Evolutionary conservation across 768 basidiomycete genomes (phyloP), one percentile per base, ranked within the genome.

Genomic region (Lentinula sp.): DNA sequence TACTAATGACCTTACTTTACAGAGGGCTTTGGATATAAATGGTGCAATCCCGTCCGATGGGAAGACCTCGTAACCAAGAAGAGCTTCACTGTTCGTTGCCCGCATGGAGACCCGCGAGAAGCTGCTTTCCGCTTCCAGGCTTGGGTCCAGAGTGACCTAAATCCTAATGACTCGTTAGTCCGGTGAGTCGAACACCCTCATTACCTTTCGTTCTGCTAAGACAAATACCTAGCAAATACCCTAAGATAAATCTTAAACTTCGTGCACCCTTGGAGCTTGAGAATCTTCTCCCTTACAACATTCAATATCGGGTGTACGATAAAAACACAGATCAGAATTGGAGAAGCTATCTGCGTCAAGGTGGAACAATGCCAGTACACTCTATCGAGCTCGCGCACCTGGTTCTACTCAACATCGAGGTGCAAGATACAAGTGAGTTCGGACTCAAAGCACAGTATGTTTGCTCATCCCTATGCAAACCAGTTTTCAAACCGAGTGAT

Each of bases 1-100:
- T 41, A 18, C 41, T 33, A 20, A 45, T 41, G 49, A 66, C 23
- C 65, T 18, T 37, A 54, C 8, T 51, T 28, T 52, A 20, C 66
- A 97, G 95, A 93, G 72, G 97, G 97, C 15, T 98, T 98, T 68
- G 95, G 95, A 18, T 98, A 97, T 74, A 88, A 85, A 68, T 98
- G 95, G 95, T 95, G 91, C 50, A 74, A 83, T 48, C 84, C 94
- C 3, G 83, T 95, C 43, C 85, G 91, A 56, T 95, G 94, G 84
- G 93, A 97, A 66, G 95, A 97, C 65, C 77, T 99, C 1, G 76
- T 95, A 23, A 73, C 81, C 2, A 83, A 78, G 64, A 85, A 77
- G 68, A 84, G 76, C 46, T 85, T 95, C 48, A 89, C 91, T 1
- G 81, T 98, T 59, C 87, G 84, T 48, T 99, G 97, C 72, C 86